A percentile compares a stretch with the other conserved stretches of the same genome.
phyloP scores from a whole-genome alignment of 1,284 basidiomycete species.

The Bjerkandera adusta region DNA sequence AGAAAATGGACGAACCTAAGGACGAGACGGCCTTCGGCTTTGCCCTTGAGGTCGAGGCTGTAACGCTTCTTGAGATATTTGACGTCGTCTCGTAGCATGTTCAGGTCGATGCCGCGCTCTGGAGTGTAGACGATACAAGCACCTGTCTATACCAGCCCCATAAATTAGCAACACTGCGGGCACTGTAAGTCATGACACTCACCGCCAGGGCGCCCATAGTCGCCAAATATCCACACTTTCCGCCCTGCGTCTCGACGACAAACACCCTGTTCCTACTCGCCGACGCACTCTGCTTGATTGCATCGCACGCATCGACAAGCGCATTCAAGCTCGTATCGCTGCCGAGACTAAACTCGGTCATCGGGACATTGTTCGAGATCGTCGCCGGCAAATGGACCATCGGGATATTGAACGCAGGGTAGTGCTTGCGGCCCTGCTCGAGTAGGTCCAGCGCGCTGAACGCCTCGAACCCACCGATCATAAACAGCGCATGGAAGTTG shows the following conservation, averaged over 20 bases:
- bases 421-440: slow-evolving; percentile 77
- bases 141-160: slow-evolving; percentile 61
- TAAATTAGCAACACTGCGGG: slow-evolving; percentile 3
- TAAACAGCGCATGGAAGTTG: slow-evolving; percentile 77
- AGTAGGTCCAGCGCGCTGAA: slow-evolving; percentile 80
- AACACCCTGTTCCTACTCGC: slow-evolving; percentile 96
- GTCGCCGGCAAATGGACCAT: slow-evolving; percentile 94
- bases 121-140: slow-evolving; percentile 95
- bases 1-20: slow-evolving; percentile 58
- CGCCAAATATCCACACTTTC: slow-evolving; percentile 94
- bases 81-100: slow-evolving; percentile 82
- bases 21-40: slow-evolving; percentile 89
- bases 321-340: slow-evolving; percentile 96
- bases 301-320: slow-evolving; percentile 96
- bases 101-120: slow-evolving; percentile 84
- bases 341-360: slow-evolving; percentile 95
- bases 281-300: slow-evolving; percentile 96
- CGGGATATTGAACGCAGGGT: slow-evolving; percentile 92
- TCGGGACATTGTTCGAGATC: slow-evolving; percentile 96
- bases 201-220: slow-evolving; percentile 95
- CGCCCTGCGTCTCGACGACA: slow-evolving; percentile 97
- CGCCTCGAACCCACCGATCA: slow-evolving; percentile 97
- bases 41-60: slow-evolving; percentile 83
- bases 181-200: slow-evolving; percentile 30
- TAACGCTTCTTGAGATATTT: slow-evolving; percentile 89